Conservation (phyloP, 345 rosid species). For the Acer saccharum region DNA sequence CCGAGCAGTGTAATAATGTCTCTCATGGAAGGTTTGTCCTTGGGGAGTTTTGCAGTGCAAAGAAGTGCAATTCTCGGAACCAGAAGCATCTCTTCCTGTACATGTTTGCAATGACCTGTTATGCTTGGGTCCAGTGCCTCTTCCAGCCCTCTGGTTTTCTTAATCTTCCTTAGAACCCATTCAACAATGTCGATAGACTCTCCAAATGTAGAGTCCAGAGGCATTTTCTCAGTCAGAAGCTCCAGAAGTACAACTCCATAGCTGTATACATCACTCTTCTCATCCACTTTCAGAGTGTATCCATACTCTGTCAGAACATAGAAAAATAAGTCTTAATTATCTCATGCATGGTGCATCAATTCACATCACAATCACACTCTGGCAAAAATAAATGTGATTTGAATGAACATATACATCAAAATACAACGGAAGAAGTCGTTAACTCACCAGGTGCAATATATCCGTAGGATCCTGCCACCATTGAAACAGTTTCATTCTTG, state of each 20-base stretch:
- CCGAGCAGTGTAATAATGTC: conserved; percentile 81
- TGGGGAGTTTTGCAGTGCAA: conserved; percentile 78
- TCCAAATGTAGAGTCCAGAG: conserved; percentile 75
- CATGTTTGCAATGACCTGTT: conserved; percentile 77
- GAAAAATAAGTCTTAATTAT: background rate
- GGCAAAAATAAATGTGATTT: background rate
- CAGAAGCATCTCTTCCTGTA: conserved; percentile 83
- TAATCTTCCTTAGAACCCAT: conserved; percentile 61
- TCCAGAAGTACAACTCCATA: conserved; percentile 79
- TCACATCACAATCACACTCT: too few species aligned
- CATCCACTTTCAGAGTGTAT: conserved; percentile 82
- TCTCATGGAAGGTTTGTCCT: conserved; percentile 85
- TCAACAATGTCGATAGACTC: conserved; percentile 70
- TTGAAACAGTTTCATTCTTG: conserved; percentile 81
- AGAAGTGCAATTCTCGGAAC: conserved; percentile 72
- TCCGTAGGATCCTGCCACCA: conserved; percentile 95
- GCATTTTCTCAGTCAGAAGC: conserved; percentile 78
- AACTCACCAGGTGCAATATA: conserved; percentile 81
- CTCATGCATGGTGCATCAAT: too few species aligned
- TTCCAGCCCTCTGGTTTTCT: conserved; percentile 49
- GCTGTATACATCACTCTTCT: conserved; percentile 89
- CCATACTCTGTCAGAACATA: conserved; percentile 62
- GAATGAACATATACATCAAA: too few species aligned
- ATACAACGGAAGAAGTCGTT: background rate
- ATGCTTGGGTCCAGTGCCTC: conserved; percentile 68